phyloP scores from a whole-genome alignment of 2,329 filamentous ascomycete species.

The Pseudocercospora macadamiae region DNA sequence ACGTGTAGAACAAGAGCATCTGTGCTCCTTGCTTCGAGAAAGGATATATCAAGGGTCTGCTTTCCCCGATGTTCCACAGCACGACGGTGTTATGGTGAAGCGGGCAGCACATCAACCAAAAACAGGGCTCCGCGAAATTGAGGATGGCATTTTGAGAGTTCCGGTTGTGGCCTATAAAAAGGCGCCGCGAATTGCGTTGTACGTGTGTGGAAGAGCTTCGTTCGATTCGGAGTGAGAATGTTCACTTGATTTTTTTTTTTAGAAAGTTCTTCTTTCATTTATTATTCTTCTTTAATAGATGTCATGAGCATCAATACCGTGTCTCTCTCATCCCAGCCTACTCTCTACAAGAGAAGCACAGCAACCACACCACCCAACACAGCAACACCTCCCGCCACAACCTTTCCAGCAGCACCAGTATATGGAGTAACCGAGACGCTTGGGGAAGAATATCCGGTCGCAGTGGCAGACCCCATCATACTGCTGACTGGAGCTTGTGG shows the following conservation, averaged over 20 bases:
- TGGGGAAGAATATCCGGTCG: background rate
- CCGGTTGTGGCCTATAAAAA: no score
- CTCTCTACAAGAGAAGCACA: constrained; percentile 12
- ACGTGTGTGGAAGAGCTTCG: no score
- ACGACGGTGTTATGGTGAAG: no score
- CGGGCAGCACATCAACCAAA: no score
- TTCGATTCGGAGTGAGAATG: background rate
- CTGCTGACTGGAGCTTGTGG: background rate
- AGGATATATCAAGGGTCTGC: no score
- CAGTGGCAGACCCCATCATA: background rate
- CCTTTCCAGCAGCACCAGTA: constrained; percentile 13
- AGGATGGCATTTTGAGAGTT: no score
- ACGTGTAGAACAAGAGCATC: no score
- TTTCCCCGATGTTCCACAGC: no score
- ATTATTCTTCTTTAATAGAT: background rate
- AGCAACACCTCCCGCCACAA: constrained; percentile 3
- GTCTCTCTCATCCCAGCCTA: background rate
- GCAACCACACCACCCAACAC: constrained; percentile 9
- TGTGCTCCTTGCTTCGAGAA: no score
- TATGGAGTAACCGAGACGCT: constrained; percentile 9
- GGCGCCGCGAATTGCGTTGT: no score
- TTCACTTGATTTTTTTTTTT: background rate
- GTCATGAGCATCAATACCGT: no score
- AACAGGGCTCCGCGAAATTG: no score
- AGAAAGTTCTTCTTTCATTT: background rate